Evolutionary conservation across 1,284 basidiomycete species (phyloP).

Genomic region (Rhodotorula sp.): DNA sequence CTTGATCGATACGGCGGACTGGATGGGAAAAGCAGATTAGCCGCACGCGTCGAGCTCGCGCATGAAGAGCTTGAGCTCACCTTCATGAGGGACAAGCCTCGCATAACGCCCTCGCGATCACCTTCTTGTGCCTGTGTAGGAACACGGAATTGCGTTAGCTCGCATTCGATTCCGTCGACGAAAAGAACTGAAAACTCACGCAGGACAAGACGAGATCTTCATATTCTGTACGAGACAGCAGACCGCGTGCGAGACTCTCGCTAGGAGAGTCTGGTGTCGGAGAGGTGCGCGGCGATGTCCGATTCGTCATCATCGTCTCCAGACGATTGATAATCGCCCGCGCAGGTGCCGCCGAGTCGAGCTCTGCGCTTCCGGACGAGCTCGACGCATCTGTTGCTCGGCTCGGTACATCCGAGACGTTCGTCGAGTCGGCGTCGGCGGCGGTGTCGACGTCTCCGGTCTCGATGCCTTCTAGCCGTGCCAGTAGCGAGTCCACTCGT

Average conservation of each 20-base stretch:
- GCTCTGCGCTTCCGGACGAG: too few relatives aligned
- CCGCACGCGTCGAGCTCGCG: not conserved
- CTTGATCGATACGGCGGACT: slow-evolving; percentile 45
- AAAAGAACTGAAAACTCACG: slow-evolving; percentile 41
- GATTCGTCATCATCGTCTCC: not conserved
- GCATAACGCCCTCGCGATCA: slow-evolving; percentile 51
- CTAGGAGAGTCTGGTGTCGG: not conserved
- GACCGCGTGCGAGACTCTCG: slow-evolving; percentile 28
- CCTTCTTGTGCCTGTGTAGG: slow-evolving; percentile 48
- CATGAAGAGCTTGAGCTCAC: slow-evolving; percentile 49
- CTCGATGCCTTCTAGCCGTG: slow-evolving; percentile 20
- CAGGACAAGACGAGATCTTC: slow-evolving; percentile 54
- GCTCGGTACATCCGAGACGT: too few relatives aligned
- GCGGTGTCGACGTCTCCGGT: slow-evolving; percentile 1
- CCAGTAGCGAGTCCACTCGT: slow-evolving; percentile 25
- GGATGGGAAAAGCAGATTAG: not conserved
- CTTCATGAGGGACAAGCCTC: slow-evolving; percentile 56
- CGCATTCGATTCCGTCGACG: too few relatives aligned
- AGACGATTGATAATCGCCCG: slow-evolving; percentile 14
- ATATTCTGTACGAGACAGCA: slow-evolving; percentile 59
- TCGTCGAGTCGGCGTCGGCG: not conserved
- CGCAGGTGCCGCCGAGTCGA: not conserved
- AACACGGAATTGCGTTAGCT: not conserved
- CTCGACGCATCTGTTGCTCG: too few relatives aligned
- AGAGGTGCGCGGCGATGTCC: too few relatives aligned